Base-by-base conservation (phyloP, 345 rosid genomes). In the Zanthoxylum bungeanum region DNA sequence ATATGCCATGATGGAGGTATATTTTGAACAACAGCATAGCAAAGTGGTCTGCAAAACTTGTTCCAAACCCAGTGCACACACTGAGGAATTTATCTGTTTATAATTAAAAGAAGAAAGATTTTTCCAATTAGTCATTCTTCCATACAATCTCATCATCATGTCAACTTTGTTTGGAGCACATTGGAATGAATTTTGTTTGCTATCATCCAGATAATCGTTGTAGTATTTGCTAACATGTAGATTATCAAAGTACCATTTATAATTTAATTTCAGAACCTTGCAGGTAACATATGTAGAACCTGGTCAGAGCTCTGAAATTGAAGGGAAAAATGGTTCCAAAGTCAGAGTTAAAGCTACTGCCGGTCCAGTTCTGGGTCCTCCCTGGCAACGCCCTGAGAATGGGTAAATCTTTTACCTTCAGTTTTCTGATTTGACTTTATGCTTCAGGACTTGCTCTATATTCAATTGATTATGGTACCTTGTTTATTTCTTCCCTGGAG, bases 351-450 rank as follows among this genome's bases (percentile, higher is more conserved):
- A 82, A 76, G 98, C 93, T 27, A 89, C 93, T 21, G 89, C 95
- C 40, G 98, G 97, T 64, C 97, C 98, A 70, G 80, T 94, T 58
- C 84, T 92, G 0, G 98, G 98, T 79, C 98, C 95, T 79, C 98
- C 97, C 31, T 94, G 98, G 98, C 97, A 94, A 82, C 91, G 91
- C 25, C 98, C 97, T 46, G 98, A 92, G 83, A 94, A 90, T 42
- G 98, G 97, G 91, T 92, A 84, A 68, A 55, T 55, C 34, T 47
- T 16, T 58, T 17, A n/a, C 1, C 34, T 67, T 58, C 65, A 60
- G 17, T 36, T 42, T 71, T 37, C 57, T 19, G 17, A 27, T 75
- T 24, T 64, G 68, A 49, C 37, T 39, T 60, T 22, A 64, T 69
- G 24, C 30, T 60, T 64, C 49, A 16, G 46, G 16, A 37, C 46